phyloP scores from a whole-genome alignment of 164 flowering plant species.

The Echeveria elegans region DNA sequence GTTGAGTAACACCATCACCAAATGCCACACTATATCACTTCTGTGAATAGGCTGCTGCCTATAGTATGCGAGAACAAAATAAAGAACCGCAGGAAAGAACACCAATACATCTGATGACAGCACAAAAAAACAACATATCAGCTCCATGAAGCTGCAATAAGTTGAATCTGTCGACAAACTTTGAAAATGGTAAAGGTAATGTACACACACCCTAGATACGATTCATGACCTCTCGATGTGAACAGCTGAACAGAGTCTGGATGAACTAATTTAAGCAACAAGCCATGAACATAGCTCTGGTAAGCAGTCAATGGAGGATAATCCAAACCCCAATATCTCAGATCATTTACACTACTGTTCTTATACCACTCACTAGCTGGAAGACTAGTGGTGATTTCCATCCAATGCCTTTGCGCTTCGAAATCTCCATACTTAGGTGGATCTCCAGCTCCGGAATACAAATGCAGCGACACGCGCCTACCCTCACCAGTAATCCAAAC shows the following conservation, averaged over 20 bases:
- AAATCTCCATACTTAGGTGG: constrained; percentile 90
- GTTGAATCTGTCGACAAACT: neutral
- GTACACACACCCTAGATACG: constrained; percentile 56
- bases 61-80: constrained; percentile 38
- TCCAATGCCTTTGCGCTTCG: constrained; percentile 98
- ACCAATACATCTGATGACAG: constrained; percentile 67
- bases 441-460: constrained; percentile 78
- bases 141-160: too few species aligned
- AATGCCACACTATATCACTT: constrained; percentile 61
- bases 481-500: constrained; percentile 55
- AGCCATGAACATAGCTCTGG: constrained; percentile 77
- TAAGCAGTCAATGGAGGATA: constrained; percentile 95
- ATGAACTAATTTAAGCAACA: constrained; percentile 40
- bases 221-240: constrained; percentile 73
- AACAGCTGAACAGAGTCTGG: constrained; percentile 64
- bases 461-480: constrained; percentile 50
- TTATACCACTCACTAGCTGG: constrained; percentile 63
- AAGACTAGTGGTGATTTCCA: constrained; percentile 79
- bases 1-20: constrained; percentile 55
- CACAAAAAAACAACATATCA: too few species aligned
- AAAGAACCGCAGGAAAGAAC: constrained; percentile 74
- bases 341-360: constrained; percentile 58
- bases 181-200: neutral
- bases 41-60: constrained; percentile 9
- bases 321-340: constrained; percentile 88